phyloP scores from a whole-genome alignment of 2,329 filamentous ascomycete genomes.

The Diaporthe vexans region DNA sequence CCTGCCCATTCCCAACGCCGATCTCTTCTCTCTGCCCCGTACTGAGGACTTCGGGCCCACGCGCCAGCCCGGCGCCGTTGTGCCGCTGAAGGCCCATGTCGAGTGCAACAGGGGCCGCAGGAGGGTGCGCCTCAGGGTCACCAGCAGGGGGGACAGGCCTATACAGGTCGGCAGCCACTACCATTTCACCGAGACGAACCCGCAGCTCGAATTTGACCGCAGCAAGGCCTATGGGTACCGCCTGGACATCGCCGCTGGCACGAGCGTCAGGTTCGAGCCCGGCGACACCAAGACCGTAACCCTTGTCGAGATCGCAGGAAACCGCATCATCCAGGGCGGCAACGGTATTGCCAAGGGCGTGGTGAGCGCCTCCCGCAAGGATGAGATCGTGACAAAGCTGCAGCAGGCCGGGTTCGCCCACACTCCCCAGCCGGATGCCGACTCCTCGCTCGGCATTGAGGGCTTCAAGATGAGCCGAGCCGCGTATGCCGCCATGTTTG shows the following conservation, averaged over 20 bases:
- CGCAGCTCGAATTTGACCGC: constrained; percentile 89
- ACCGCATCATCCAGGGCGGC: constrained; percentile 84
- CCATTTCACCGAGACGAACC: constrained; percentile 96
- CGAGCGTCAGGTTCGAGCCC: constrained; percentile 93
- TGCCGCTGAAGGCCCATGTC: constrained; percentile 78
- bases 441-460: constrained; percentile 68
- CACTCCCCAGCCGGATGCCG: constrained; percentile 72
- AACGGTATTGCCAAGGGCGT: constrained; percentile 82
- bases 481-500: constrained; percentile 90
- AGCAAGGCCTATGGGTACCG: constrained; percentile 85
- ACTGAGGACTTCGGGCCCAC: constrained; percentile 75
- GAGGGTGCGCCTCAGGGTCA: constrained; percentile 81
- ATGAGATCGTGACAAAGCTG: constrained; percentile 77
- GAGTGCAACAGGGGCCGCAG: constrained; percentile 80
- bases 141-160: constrained; percentile 88
- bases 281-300: constrained; percentile 92
- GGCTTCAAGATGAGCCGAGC: constrained; percentile 80
- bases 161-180: constrained; percentile 96
- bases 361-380: constrained; percentile 74
- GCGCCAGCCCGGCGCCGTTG: constrained; percentile 83
- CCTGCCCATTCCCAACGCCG: constrained; percentile 78
- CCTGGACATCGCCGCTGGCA: constrained; percentile 91
- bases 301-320: constrained; percentile 88
- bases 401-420: constrained; percentile 85
- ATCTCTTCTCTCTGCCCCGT: constrained; percentile 76